A percentile compares a stretch with the other conserved stretches of the same genome.
Conservation (phyloP, 768 basidiomycete genomes). For the Phylloporus sp. region DNA sequence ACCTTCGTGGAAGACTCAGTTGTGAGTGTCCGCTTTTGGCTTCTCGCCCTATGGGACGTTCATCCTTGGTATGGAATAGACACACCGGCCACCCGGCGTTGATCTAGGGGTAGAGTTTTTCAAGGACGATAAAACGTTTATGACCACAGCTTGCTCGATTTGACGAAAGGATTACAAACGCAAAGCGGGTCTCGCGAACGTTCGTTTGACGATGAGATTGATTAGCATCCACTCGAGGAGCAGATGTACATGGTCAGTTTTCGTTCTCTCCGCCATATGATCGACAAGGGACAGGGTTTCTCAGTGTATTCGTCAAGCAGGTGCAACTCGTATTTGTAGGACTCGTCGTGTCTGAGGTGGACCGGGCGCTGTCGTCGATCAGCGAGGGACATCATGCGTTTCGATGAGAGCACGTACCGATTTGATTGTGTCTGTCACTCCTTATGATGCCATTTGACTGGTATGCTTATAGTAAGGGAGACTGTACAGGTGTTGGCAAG, state of each 20-base stretch:
- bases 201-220: conserved; percentile 89
- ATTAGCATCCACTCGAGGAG: conserved; percentile 84
- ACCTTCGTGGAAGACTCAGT: no score
- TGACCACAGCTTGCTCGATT: conserved; percentile 25
- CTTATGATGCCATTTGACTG: not conserved
- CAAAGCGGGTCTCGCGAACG: conserved; percentile 79
- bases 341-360: conserved; percentile 70
- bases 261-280: not conserved
- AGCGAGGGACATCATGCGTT: conserved; percentile 65
- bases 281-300: conserved; percentile 82
- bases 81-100: conserved; percentile 84
- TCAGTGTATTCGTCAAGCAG: conserved; percentile 87
- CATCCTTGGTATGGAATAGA: conserved; percentile 62
- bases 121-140: conserved; percentile 28
- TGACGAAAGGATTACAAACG: conserved; percentile 38
- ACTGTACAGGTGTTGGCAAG: conserved; percentile 76
- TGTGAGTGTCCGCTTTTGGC: no score
- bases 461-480: conserved; percentile 11
- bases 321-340: conserved; percentile 69
- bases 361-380: conserved; percentile 57
- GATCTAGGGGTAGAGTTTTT: conserved; percentile 89
- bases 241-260: conserved; percentile 66
- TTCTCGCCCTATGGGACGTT: no score
- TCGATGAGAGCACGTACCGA: conserved; percentile 74
- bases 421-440: conserved; percentile 65